Conservation (phyloP, 2,329 filamentous ascomycete genomes). For the Zymoseptoria tritici region DNA sequence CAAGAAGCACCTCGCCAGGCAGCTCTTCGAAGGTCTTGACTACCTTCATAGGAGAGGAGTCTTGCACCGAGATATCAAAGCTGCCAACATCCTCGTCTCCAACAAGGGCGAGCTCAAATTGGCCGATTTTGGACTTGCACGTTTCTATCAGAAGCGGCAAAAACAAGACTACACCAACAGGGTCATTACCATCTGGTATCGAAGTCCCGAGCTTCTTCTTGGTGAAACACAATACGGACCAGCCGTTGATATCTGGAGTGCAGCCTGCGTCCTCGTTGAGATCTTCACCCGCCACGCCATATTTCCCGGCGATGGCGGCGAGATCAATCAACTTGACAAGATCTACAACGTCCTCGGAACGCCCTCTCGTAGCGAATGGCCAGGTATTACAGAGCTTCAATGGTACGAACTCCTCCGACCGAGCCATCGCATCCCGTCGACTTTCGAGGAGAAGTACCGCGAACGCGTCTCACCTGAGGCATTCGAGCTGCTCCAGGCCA, state of each 20-base stretch:
- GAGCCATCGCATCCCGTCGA: slow-evolving; percentile 60
- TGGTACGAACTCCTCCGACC: slow-evolving; percentile 93
- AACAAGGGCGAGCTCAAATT: slow-evolving; percentile 83
- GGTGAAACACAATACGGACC: slow-evolving; percentile 87
- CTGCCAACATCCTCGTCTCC: slow-evolving; percentile 92
- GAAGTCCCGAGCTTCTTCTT: slow-evolving; percentile 79
- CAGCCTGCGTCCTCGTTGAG: slow-evolving; percentile 91
- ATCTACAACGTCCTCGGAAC: slow-evolving; percentile 92
- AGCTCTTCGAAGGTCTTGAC: slow-evolving; percentile 87
- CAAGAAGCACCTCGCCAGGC: slow-evolving; percentile 86
- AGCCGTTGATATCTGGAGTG: slow-evolving; percentile 92
- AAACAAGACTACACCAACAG: slow-evolving; percentile 96
- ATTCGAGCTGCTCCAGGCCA: slow-evolving; percentile 71
- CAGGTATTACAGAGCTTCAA: slow-evolving; percentile 81
- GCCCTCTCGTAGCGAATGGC: slow-evolving; percentile 78
- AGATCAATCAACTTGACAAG: slow-evolving; percentile 91
- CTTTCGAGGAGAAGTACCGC: slow-evolving; percentile 77
- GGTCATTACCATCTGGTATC: slow-evolving; percentile 98
- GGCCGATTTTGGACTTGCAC: slow-evolving; percentile 90
- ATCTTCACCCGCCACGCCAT: slow-evolving; percentile 92
- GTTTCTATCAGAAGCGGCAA: slow-evolving; percentile 89
- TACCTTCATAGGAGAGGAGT: slow-evolving; percentile 93
- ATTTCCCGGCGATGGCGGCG: slow-evolving; percentile 91
- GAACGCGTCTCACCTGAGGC: slow-evolving; percentile 70
- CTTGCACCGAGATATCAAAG: slow-evolving; percentile 94